These are phyloP conservation scores for Trichosporon inkin DNA, from an alignment of 1,284 basidiomycete genomes.

Conservation along the genomic window DNA sequence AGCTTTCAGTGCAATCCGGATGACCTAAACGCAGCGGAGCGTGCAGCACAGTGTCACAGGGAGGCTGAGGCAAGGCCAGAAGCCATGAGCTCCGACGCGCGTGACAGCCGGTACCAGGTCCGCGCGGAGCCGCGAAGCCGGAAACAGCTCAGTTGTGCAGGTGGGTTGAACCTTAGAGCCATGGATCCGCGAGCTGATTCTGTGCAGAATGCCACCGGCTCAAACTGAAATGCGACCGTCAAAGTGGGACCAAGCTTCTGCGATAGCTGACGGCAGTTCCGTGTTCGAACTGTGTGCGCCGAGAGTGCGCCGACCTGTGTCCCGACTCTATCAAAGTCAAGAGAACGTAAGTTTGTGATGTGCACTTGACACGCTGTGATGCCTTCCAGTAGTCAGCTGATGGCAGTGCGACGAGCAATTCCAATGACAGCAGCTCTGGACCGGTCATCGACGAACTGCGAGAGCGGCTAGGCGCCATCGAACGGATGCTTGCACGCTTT, in stretches of 20 bases:
- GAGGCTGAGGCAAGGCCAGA: not conserved
- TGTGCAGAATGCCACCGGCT: conserved; percentile 25
- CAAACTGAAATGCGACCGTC: conserved; percentile 37
- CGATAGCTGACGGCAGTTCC: conserved; percentile 23
- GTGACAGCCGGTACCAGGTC: conserved; percentile 17
- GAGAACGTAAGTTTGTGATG: conserved; percentile 26
- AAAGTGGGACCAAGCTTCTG: conserved; percentile 14
- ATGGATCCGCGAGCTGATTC: not conserved
- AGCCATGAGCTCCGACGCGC: not conserved
- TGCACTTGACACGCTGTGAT: not conserved
- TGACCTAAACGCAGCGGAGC: too few relatives aligned
- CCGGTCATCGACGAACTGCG: conserved; percentile 25
- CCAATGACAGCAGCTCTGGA: conserved; percentile 11
- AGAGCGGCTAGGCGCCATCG: conserved; percentile 23
- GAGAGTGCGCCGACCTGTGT: conserved; percentile 36
- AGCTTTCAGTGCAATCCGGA: too few relatives aligned
- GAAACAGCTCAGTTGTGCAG: conserved; percentile 26
- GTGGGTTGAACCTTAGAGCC: not conserved
- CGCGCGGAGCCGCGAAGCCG: conserved; percentile 17
- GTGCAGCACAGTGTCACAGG: not conserved
- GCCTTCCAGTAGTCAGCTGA: not conserved
- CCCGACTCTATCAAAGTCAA: conserved; percentile 31
- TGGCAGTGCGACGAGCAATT: not conserved
- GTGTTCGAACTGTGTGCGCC: conserved; percentile 37
- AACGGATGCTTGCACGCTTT: conserved; percentile 4